Conservation (phyloP, 2,329 filamentous ascomycete genomes). For the Penicillium sp. region DNA sequence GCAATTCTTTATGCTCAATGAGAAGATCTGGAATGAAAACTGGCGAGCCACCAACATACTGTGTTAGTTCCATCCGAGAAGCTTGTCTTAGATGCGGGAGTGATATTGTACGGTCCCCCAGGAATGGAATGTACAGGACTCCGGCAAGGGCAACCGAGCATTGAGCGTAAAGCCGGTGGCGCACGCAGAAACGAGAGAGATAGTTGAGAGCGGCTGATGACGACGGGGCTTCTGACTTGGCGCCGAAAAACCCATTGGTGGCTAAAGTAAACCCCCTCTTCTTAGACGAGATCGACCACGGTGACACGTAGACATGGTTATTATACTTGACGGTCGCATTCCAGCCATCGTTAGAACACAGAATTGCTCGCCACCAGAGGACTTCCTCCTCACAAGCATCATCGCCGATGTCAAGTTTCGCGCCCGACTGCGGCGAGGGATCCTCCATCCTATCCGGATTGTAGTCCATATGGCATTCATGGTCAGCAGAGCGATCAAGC, state of each 20-base stretch:
- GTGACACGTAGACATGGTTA: neutral
- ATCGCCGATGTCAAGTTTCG: neutral
- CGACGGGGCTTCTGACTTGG: conserved; percentile 1
- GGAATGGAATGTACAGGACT: neutral
- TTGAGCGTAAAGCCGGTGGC: neutral
- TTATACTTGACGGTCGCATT: neutral
- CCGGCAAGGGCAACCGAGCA: neutral
- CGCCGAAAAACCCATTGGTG: neutral
- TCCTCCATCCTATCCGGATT: neutral
- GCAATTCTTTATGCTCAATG: neutral
- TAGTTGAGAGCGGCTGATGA: neutral
- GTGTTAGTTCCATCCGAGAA: too few species aligned
- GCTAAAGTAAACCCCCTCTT: neutral
- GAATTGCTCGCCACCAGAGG: neutral
- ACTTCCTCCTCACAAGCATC: neutral
- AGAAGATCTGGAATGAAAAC: neutral
- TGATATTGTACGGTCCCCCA: too few species aligned
- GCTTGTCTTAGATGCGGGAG: too few species aligned
- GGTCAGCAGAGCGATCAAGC: conserved; percentile 17
- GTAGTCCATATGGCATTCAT: conserved; percentile 11
- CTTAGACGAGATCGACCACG: neutral
- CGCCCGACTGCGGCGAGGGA: too few species aligned
- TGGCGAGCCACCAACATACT: too few species aligned
- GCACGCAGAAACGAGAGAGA: neutral
- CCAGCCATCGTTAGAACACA: neutral